A percentile compares a stretch with the other conserved stretches of the same genome.
Conservation (phyloP, 2,329 filamentous ascomycete genomes). For the Ceratocystis variospora region DNA sequence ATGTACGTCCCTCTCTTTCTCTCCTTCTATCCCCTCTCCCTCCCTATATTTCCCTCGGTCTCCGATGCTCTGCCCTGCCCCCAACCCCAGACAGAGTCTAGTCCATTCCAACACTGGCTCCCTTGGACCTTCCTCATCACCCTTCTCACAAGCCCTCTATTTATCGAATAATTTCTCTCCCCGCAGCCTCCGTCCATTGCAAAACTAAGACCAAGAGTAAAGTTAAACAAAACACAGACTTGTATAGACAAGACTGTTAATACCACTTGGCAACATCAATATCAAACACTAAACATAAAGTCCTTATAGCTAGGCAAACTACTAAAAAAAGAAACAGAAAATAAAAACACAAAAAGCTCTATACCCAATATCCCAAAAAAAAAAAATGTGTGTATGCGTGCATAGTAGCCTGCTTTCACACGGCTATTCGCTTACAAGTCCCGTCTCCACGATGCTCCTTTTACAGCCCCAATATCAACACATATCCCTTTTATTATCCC, state of each 20-base stretch:
- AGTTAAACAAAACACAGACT: neutral
- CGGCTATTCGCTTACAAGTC: neutral
- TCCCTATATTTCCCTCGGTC: neutral
- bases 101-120: neutral
- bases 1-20: neutral
- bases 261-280: neutral
- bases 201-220: no score
- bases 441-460: neutral
- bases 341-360: neutral
- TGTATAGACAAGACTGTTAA: no score
- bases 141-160: neutral
- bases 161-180: no score
- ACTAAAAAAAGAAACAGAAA: neutral
- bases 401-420: neutral
- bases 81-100: neutral
- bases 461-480: neutral
- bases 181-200: no score
- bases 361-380: conserved; percentile 7
- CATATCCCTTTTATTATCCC: neutral
- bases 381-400: neutral
- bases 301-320: no score
- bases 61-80: neutral
- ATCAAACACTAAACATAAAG: neutral
- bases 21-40: neutral
- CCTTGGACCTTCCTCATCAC: neutral